phyloP scores from a whole-genome alignment of 1,284 basidiomycete species.

The Entoloma clypeatum region DNA sequence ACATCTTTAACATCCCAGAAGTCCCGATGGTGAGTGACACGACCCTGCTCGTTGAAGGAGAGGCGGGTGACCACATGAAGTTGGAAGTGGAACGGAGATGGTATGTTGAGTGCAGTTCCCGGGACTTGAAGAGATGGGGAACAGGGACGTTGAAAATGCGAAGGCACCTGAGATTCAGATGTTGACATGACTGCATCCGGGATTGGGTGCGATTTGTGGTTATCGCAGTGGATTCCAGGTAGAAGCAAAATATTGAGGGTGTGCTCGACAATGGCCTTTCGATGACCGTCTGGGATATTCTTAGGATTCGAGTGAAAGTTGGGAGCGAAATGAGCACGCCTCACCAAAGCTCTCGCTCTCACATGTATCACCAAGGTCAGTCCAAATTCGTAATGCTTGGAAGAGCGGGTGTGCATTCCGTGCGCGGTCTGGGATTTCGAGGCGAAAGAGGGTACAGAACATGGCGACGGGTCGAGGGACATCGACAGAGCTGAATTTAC shows the following conservation, averaged over 20 bases:
- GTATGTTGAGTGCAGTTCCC: constrained; percentile 50
- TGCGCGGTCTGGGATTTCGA: constrained; percentile 33
- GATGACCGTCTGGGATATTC: constrained; percentile 56
- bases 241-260: constrained; percentile 55
- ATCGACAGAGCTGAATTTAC: constrained; percentile 53
- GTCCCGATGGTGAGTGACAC: constrained; percentile 69
- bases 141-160: constrained; percentile 25
- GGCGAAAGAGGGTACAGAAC: constrained; percentile 50
- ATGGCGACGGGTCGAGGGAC: constrained; percentile 62
- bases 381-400: constrained; percentile 62
- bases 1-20: constrained; percentile 73
- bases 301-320: not conserved
- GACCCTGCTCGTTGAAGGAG: constrained; percentile 71
- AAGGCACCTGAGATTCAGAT: constrained; percentile 20
- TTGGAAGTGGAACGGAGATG: constrained; percentile 67
- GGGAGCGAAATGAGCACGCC: constrained; percentile 22
- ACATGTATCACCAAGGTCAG: constrained; percentile 65
- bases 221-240: constrained; percentile 46
- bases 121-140: constrained; percentile 45
- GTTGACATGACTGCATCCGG: constrained; percentile 33
- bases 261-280: constrained; percentile 68
- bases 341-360: constrained; percentile 74
- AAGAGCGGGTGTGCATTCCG: constrained; percentile 46
- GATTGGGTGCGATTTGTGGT: constrained; percentile 27
- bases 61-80: constrained; percentile 66